phyloP scores from a whole-genome alignment of 495 filamentous ascomycete genomes.

The Aspergillus funiculosus region DNA sequence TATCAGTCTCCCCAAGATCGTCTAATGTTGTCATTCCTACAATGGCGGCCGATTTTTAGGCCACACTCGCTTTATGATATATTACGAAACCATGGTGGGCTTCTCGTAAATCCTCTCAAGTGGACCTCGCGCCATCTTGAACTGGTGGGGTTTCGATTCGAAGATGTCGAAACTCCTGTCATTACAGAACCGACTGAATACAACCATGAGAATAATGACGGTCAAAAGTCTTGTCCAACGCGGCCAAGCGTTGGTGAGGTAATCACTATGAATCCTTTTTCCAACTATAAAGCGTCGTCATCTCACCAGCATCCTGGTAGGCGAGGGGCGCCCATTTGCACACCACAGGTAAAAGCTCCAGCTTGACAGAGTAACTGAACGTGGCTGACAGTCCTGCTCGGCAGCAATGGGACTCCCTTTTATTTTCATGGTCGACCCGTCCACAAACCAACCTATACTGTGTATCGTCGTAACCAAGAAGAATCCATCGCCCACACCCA shows the following conservation, averaged over 20 bases:
- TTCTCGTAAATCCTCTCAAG: conserved; percentile 14
- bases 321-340: too few species aligned
- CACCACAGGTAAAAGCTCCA: not conserved
- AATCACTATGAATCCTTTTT: too few species aligned
- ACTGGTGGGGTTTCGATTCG: conserved; percentile 14
- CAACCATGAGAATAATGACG: too few species aligned
- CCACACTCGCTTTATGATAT: too few species aligned
- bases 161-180: conserved; percentile 2
- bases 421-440: conserved; percentile 13
- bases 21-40: too few species aligned
- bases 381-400: not conserved
- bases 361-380: not conserved
- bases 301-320: too few species aligned
- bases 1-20: too few species aligned
- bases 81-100: conserved; percentile 10
- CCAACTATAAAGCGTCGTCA: too few species aligned
- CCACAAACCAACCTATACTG: conserved; percentile 15
- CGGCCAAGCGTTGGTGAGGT: too few species aligned
- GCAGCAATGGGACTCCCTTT: conserved; percentile 17
- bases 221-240: too few species aligned
- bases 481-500: not conserved
- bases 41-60: too few species aligned
- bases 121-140: conserved; percentile 22
- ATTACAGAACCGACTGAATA: too few species aligned
- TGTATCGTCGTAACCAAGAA: conserved; percentile 11